A percentile compares a stretch with the other conserved stretches of the same genome.
phyloP scores from a whole-genome alignment of 78 protist species.

The Dictyostelium purpureum region DNA sequence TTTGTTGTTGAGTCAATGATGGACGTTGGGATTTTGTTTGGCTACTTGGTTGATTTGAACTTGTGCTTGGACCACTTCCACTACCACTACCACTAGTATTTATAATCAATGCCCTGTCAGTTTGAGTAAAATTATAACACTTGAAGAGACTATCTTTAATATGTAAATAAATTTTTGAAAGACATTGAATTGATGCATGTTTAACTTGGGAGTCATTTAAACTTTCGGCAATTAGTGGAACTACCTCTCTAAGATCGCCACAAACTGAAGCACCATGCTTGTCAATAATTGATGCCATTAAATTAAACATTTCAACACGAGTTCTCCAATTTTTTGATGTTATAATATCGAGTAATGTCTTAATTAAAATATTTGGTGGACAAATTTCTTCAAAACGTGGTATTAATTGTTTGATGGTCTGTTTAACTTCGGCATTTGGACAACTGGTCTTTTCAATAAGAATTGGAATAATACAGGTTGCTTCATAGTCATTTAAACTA shows the following conservation, averaged over 20 bases:
- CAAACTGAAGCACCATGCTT: constrained; percentile 22
- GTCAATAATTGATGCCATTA: constrained; percentile 5
- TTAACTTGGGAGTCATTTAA: constrained; percentile 21
- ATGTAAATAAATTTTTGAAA: constrained; percentile 20
- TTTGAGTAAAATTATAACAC: background rate
- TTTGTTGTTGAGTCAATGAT: background rate
- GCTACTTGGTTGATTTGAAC: too few relatives aligned
- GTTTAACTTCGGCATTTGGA: constrained; percentile 28
- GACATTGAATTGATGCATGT: background rate
- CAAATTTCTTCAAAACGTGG: constrained; percentile 15
- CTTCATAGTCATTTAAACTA: constrained; percentile 41
- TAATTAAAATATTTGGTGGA: constrained; percentile 23
- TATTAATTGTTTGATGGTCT: background rate
- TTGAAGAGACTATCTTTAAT: constrained; percentile 51
- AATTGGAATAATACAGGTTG: constrained; percentile 45
- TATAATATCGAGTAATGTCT: background rate
- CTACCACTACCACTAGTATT: background rate
- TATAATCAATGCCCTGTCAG: background rate
- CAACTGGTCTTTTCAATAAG: constrained; percentile 2
- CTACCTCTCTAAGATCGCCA: constrained; percentile 21
- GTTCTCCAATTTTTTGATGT: constrained; percentile 61
- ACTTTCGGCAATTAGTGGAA: constrained; percentile 12
- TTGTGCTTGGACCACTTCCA: background rate
- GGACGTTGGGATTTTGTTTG: background rate
- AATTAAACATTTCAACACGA: constrained; percentile 22